phyloP scores from a whole-genome alignment of 2,329 filamentous ascomycete species.

The Cadophora sp. region DNA sequence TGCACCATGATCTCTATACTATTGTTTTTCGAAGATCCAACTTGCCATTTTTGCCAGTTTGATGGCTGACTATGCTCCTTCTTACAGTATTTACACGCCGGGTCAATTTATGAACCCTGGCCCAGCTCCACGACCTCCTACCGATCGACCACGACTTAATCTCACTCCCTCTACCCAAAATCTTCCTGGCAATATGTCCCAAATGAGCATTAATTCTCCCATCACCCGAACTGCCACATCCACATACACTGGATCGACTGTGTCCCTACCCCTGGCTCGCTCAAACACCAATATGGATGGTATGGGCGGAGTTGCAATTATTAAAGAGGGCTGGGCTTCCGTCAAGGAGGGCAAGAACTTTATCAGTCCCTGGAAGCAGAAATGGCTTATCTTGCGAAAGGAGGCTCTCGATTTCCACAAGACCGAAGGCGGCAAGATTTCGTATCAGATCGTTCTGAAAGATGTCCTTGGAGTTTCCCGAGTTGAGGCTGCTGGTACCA shows the following conservation, averaged over 20 bases:
- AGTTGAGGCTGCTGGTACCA: constrained; percentile 88
- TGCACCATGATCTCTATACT: constrained; percentile 15
- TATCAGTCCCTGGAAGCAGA: constrained; percentile 86
- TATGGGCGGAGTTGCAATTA: constrained; percentile 72
- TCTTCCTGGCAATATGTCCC: constrained; percentile 79
- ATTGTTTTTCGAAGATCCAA: constrained; percentile 17
- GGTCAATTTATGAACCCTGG: constrained; percentile 95
- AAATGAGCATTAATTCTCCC: constrained; percentile 75
- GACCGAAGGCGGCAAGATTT: constrained; percentile 83
- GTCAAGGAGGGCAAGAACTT: constrained; percentile 92
- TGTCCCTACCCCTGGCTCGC: constrained; percentile 72
- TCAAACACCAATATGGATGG: constrained; percentile 62
- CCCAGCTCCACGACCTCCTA: constrained; percentile 88
- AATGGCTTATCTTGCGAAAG: constrained; percentile 90
- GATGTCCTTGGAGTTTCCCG: constrained; percentile 91
- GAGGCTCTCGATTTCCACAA: constrained; percentile 96
- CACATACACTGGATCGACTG: constrained; percentile 74
- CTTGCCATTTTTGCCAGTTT: constrained; percentile 15
- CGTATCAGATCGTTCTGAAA: constrained; percentile 83
- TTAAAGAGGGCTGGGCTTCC: constrained; percentile 83
- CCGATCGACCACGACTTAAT: constrained; percentile 80
- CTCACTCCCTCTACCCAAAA: constrained; percentile 77
- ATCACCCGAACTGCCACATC: constrained; percentile 70
- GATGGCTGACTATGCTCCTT: constrained; percentile 31
- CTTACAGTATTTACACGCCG: constrained; percentile 60